Evolutionary conservation across 2,329 filamentous ascomycete species (phyloP).

Genomic region (Annulohypoxylon truncatum): DNA sequence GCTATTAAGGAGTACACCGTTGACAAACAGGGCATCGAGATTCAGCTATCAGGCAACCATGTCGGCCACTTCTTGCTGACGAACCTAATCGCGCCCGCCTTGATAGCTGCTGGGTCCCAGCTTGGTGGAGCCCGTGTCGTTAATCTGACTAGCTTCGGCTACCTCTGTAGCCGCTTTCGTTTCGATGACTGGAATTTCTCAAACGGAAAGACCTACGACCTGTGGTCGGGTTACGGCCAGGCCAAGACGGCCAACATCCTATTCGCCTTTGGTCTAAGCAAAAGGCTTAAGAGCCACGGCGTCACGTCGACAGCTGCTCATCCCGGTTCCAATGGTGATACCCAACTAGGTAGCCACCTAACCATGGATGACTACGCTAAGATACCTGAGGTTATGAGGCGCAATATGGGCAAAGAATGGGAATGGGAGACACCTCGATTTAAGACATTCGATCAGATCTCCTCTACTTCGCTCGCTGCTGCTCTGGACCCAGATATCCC

Average conservation of each 20-base stretch:
- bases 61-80: conserved; percentile 62
- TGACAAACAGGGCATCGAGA: conserved; percentile 50
- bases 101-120: conserved; percentile 51
- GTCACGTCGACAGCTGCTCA: conserved; percentile 52
- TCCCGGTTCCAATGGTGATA: conserved; percentile 50
- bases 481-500: conserved; percentile 55
- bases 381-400: conserved; percentile 46
- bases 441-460: conserved; percentile 54
- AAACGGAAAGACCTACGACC: conserved; percentile 53
- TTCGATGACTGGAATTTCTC: conserved; percentile 58
- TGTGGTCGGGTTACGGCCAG: conserved; percentile 59
- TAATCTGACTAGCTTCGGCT: conserved; percentile 55
- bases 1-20: conserved; percentile 42
- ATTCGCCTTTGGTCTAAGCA: conserved; percentile 51
- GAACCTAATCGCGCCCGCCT: conserved; percentile 57
- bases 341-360: conserved; percentile 46
- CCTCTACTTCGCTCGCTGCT: conserved; percentile 56
- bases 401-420: conserved; percentile 35
- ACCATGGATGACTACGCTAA: conserved; percentile 38
- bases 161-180: conserved; percentile 53
- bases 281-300: conserved; percentile 48
- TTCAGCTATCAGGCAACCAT: conserved; percentile 61
- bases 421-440: conserved; percentile 45
- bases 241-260: conserved; percentile 62
- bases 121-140: conserved; percentile 53